These are phyloP conservation scores for Sclerospora graminicola DNA, from an alignment of 352 stramenopile species.

Conservation along the genomic window DNA sequence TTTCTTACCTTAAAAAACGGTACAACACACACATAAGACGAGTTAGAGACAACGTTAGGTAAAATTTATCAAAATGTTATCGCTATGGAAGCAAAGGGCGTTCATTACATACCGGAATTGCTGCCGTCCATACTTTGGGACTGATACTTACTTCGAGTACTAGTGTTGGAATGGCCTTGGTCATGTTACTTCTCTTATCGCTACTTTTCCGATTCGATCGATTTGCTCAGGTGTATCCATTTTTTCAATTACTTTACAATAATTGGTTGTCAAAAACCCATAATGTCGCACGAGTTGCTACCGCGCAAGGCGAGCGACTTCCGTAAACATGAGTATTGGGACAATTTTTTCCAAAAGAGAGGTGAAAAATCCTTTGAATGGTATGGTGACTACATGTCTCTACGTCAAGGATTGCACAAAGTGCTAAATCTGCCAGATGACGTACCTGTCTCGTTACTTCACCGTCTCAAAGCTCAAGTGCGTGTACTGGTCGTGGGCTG, in stretches of 20 bases:
- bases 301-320: slow-evolving; percentile 46
- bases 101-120: slow-evolving; percentile 28
- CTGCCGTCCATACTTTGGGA: slow-evolving; percentile 22
- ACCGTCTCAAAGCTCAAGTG: slow-evolving; percentile 28
- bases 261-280: not conserved
- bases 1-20: slow-evolving; percentile 38
- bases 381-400: slow-evolving; percentile 52
- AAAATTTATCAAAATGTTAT: not conserved
- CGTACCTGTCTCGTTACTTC: slow-evolving; percentile 15
- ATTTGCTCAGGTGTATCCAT: slow-evolving; percentile 4
- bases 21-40: not conserved
- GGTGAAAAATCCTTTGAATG: slow-evolving; percentile 68
- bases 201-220: slow-evolving; percentile 2
- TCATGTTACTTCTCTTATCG: not conserved
- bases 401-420: slow-evolving; percentile 26
- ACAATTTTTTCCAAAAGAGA: slow-evolving; percentile 63
- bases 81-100: not conserved
- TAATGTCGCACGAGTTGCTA: slow-evolving; percentile 29
- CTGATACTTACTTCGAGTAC: no score
- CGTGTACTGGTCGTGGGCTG: slow-evolving; percentile 67
- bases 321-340: slow-evolving; percentile 63
- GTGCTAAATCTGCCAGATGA: slow-evolving; percentile 20
- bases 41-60: not conserved
- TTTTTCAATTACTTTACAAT: not conserved
- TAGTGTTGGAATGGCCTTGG: not conserved